Base-by-base conservation (phyloP, 169 alveolate species). In the Plasmodium fragile region DNA sequence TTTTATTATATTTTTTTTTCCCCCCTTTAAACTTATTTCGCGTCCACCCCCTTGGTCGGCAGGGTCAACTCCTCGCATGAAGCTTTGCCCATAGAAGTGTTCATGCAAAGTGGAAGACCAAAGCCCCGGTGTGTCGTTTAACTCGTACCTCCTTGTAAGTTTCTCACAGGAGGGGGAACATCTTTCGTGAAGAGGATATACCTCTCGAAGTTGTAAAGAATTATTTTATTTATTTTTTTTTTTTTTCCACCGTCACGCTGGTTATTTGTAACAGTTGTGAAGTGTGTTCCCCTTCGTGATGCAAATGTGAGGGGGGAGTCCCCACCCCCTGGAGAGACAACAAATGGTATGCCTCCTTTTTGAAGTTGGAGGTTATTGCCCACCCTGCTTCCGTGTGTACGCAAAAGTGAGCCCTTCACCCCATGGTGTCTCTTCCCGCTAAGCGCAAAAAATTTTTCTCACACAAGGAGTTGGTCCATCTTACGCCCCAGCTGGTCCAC, bases 401-500 rank as follows among this genome's bases (percentile, higher is more conserved):
- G 49, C 49, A n/a, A n/a, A 41, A 13, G 5, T 41, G 49, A 41
- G 49, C 13, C 49, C 36, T 65, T 22, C 75, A 5, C n/a, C 75
- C 4, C 73, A 59, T 59, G 25, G 73, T 59, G 53, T 43, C 53
- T 59, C 73, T 59, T 18, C 34, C 73, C 32, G 4, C 53, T n/a
- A 10, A 2, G 73, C 11, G 16, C 1, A 82, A 82, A 22, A 13
- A 10, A 32, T 1, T 34, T 25, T 10, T 34, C n/a, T 83, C 49
- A 83, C 34, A 52, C 25, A 10, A 87, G 13, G 7, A 36, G 10
- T 28, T 77, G 11, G 45, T 87, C 36, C 16, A 87, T 87, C 69
- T 87, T 87, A 4, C 80, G 73, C 45, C 52, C 25, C 36, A 87
- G 41, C 28, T 87, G 81, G 25, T 65, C 49, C 30, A 87, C 30